phyloP scores from a whole-genome alignment of 345 rosid genomes.

The Acer negundo region DNA sequence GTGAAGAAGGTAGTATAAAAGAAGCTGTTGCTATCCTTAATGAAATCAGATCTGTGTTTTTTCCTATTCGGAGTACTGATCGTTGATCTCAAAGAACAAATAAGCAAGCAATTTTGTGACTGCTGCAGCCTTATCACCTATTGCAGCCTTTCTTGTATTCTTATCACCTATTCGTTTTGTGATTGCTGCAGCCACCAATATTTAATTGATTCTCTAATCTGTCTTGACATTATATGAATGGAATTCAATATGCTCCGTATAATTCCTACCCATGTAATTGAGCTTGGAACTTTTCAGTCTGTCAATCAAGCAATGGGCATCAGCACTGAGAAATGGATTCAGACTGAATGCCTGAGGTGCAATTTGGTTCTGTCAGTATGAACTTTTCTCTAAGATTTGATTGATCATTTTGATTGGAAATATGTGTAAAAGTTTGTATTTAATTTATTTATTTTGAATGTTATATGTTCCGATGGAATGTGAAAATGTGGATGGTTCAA shows the following conservation, averaged over 20 bases:
- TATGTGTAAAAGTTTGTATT: not conserved
- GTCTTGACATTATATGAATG: not conserved
- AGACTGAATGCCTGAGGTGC: constrained; percentile 51
- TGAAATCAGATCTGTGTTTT: constrained; percentile 53
- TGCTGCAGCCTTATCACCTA: constrained; percentile 10
- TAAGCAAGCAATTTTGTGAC: constrained; percentile 20
- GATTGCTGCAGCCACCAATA: not conserved
- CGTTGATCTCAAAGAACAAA: constrained; percentile 23
- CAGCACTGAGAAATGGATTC: constrained; percentile 67
- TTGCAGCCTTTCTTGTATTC: not conserved
- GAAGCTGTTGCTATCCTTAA: constrained; percentile 60
- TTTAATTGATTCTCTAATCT: not conserved
- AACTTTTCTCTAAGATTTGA: constrained; percentile 42
- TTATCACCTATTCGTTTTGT: not conserved
- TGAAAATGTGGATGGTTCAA: constrained; percentile 25
- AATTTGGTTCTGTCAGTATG: constrained; percentile 62
- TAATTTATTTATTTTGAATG: not conserved
- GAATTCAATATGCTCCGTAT: constrained; percentile 66
- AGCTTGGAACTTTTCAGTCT: constrained; percentile 86
- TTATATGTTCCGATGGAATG: constrained; percentile 61
- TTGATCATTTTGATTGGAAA: not conserved
- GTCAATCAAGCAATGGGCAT: constrained; percentile 73
- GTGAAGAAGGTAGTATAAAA: constrained; percentile 71
- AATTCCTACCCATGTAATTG: constrained; percentile 93
- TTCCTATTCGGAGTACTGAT: constrained; percentile 45